Base-by-base conservation (phyloP, 164 flowering plant genomes). In the Liquidambar formosana region DNA sequence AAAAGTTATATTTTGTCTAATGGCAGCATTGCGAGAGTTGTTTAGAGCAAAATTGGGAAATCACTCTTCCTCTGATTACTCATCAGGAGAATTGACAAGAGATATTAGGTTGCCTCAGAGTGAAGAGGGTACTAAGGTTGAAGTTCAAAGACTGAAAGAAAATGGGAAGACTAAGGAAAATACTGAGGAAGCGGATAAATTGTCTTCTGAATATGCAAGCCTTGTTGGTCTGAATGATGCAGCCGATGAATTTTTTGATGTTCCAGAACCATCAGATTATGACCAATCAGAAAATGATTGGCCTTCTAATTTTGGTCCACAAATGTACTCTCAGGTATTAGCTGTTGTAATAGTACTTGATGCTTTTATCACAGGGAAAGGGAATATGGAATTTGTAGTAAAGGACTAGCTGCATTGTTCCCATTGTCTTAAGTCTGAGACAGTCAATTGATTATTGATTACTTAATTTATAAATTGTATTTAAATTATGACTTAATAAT, bases 1-100 rank as follows among this genome's bases (percentile, higher is more conserved):
- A 8, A 45, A 59, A 60, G 27, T 67, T 51, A 18, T 8, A 70
- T 61, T 65, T 65, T 49, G 25, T 57, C 16, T 26, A 33, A 28
- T 77, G 79, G 76, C 89, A 94, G 98, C 98, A 21, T 43, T 94
- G 65, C 77, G 92, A 69, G 98, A 94, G 80, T 47, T 92, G 68
- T 92, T 86, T 75, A 79, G 46, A 78, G 81, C 94, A 67, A 88
- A 85, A 73, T 64, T 51, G 64, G 94, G 88, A 71, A 80, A 76
- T 43, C 65, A 27, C 64, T 53, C 63, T 16, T 70, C 79, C 45
- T 74, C 80, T 53, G 88, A 81, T 38, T 81, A 63, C 65, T 65
- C 76, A 59, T 85, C 84, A 5, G 74, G 78, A 60, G 88, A 80
- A 53, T 52, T 80, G 67, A 63, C 73, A 15, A 63, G 69, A 64